These are phyloP conservation scores for Daldinia sp. DNA, from an alignment of 2,329 filamentous ascomycete species.

Conservation along the genomic window DNA sequence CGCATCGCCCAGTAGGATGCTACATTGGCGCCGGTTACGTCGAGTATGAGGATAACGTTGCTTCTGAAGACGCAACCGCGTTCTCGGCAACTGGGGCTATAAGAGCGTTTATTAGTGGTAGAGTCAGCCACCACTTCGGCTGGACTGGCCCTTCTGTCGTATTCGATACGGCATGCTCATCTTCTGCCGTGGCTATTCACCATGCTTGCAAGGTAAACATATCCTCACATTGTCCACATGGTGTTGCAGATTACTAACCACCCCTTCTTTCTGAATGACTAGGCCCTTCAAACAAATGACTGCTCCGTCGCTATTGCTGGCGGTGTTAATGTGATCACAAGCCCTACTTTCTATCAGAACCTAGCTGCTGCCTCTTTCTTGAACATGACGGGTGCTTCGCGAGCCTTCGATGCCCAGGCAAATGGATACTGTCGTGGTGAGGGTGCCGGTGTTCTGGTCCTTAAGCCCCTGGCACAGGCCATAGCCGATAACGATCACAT, in stretches of 20 bases:
- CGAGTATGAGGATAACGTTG: slow-evolving; percentile 48
- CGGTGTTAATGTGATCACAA: slow-evolving; percentile 56
- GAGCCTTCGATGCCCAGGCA: slow-evolving; percentile 61
- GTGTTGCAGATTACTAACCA: not conserved
- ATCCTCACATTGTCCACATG: not conserved
- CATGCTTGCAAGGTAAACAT: slow-evolving; percentile 48
- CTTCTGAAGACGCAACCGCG: slow-evolving; percentile 47
- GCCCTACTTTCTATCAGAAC: slow-evolving; percentile 42
- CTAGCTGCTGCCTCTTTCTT: slow-evolving; percentile 55
- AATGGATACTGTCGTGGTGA: slow-evolving; percentile 68
- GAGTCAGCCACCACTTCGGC: slow-evolving; percentile 53
- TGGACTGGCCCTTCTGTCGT: slow-evolving; percentile 53
- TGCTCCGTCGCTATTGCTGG: slow-evolving; percentile 54
- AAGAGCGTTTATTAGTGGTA: slow-evolving; percentile 51
- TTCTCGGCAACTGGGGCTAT: slow-evolving; percentile 53
- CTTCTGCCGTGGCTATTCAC: slow-evolving; percentile 53
- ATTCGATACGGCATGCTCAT: slow-evolving; percentile 56
- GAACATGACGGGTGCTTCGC: slow-evolving; percentile 60
- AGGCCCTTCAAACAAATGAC: slow-evolving; percentile 49
- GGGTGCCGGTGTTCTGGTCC: slow-evolving; percentile 60
- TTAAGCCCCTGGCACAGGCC: slow-evolving; percentile 65
- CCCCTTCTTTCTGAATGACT: not conserved
- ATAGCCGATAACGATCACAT: slow-evolving; percentile 64
- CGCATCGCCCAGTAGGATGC: slow-evolving; percentile 44
- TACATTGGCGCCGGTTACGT: slow-evolving; percentile 45